Base-by-base conservation (phyloP, 2,329 filamentous ascomycete genomes). In the Emmonsia crescens region DNA sequence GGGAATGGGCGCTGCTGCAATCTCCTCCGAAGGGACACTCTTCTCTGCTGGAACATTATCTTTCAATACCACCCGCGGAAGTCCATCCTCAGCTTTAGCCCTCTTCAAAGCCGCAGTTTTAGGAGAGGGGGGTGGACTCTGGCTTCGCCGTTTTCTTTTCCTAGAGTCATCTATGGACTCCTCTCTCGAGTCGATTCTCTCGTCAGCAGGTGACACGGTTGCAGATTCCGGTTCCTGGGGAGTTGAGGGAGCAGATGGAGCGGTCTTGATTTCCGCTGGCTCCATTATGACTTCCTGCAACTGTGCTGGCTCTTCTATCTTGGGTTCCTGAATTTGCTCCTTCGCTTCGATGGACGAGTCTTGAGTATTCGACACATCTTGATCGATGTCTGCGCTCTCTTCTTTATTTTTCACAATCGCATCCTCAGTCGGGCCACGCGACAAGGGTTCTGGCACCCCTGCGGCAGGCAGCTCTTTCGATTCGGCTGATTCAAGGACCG, bases 81-180 rank as follows among this genome's bases (percentile, higher is more conserved):
- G 66, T 14, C 64, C 67, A 62, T 66, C 65, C 24, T 70, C 78
- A 56, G 79, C 74, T 66, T 80, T 82, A 12, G 78, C 74, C 64
- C 82, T 84, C 70, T 88, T 88, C 58, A 76, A 77, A 52, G 79
- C 77, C 56, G 80, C 73, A 16, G 82, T 80, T 61, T 84, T 79
- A 29, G 77, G 74, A 10, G 78, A 80, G 9, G 82, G 82, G 24
- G 81, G 77, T 42, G 86, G 86, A 61, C 81, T 88, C 61, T 79
- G 78, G 51, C 85, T 89, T 67, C 85, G 80, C 67, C 85, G 83
- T 72, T 88, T 89, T 64, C 86, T 80, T 73, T 87, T 89, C 67
- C 83, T 83, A 48, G 77, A 77, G 66, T 86, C 84, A 64, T 83
- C 79, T 40, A 76, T 67, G 5, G 52, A 55, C 48, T 75, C 66